Evolutionary conservation across 805 yeast genomes (phyloP).

Genomic region (Wickerhamiella nectarea): DNA sequence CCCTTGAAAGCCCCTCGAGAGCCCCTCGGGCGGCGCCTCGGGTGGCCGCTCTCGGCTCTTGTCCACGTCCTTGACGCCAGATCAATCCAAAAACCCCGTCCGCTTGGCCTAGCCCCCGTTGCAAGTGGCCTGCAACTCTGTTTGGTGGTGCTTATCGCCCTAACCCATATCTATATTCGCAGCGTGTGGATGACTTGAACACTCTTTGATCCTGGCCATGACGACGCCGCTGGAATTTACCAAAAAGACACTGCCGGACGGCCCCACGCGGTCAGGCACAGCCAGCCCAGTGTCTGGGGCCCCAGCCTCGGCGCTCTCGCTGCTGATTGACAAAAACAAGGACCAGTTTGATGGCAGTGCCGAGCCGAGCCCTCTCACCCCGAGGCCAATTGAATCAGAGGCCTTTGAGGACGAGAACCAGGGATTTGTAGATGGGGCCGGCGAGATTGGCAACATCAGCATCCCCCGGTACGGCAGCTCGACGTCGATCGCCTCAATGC

Average conservation of each 20-base stretch:
- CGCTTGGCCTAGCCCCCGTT: no score
- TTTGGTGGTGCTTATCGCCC: constrained; percentile 3
- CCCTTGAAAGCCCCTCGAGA: no score
- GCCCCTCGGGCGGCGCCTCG: no score
- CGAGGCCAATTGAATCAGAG: neutral
- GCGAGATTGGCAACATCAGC: constrained; percentile 22
- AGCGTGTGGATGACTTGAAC: neutral
- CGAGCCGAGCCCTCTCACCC: neutral
- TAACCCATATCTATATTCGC: constrained; percentile 7
- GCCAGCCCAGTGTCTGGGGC: neutral
- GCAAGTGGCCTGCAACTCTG: no score
- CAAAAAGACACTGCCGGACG: constrained; percentile 4
- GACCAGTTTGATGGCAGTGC: constrained; percentile 3
- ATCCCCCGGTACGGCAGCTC: constrained; percentile 20
- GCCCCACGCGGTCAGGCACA: neutral
- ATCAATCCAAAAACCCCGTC: no score
- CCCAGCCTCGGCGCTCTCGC: constrained; percentile 9
- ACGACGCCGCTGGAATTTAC: constrained; percentile 8
- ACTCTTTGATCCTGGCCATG: neutral
- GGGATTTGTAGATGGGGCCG: constrained; percentile 22
- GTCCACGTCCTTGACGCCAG: no score
- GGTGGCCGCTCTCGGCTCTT: no score
- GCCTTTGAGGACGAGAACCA: constrained; percentile 11
- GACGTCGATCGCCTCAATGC: neutral
- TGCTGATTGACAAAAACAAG: constrained; percentile 9